Evolutionary conservation across 73 alveolate species (phyloP).

Genomic region (Paramecium tetraurelia): DNA sequence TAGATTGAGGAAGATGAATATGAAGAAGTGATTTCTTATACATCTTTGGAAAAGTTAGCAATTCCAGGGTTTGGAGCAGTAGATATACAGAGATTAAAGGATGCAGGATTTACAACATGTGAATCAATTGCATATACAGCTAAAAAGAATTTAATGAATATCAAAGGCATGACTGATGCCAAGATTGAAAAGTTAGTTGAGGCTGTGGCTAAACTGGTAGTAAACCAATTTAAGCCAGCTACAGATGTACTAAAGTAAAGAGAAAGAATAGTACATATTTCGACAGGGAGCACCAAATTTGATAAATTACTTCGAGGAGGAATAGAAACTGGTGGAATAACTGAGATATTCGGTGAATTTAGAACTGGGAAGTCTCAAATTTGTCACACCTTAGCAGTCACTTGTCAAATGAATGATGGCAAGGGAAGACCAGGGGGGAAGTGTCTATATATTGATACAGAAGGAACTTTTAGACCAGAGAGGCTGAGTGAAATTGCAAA

Average conservation of each 20-base stretch:
- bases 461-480: constrained; percentile 97
- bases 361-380: constrained; percentile 96
- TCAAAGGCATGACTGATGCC: constrained; percentile 96
- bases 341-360: constrained; percentile 98
- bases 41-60: constrained; percentile 78
- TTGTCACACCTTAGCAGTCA: constrained; percentile 95
- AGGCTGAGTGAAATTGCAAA: constrained; percentile 90
- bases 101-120: constrained; percentile 91
- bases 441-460: constrained; percentile 96
- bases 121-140: constrained; percentile 86
- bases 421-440: constrained; percentile 96
- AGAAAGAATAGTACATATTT: constrained; percentile 75
- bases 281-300: constrained; percentile 87
- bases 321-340: constrained; percentile 90
- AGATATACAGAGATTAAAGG: constrained; percentile 89
- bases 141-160: constrained; percentile 80
- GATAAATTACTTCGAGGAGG: constrained; percentile 96
- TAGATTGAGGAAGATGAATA: constrained; percentile 8
- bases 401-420: constrained; percentile 82
- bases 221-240: constrained; percentile 86
- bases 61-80: constrained; percentile 87
- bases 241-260: constrained; percentile 77
- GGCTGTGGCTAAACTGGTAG: constrained; percentile 74
- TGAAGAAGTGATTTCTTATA: constrained; percentile 8
- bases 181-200: constrained; percentile 89